phyloP scores from a whole-genome alignment of 2,329 filamentous ascomycete species.

The Aspergillus sojae region DNA sequence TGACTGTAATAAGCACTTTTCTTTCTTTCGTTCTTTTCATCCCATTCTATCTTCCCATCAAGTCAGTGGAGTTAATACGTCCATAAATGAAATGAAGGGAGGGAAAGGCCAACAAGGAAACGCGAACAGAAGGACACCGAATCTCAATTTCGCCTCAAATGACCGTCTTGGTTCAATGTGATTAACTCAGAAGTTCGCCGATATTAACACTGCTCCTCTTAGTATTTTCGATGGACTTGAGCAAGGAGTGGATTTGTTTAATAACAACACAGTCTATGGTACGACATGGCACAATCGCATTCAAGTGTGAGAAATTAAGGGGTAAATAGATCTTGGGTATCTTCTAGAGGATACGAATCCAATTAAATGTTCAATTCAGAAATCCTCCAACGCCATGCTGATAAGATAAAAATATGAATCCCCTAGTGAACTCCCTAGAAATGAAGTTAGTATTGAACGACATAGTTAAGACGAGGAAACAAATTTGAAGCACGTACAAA shows the following conservation, averaged over 20 bases:
- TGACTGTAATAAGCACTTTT: not conserved
- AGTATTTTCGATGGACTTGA: not conserved
- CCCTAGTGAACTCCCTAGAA: conserved; percentile 25
- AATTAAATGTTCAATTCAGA: not conserved
- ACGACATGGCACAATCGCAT: not conserved
- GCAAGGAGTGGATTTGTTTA: not conserved
- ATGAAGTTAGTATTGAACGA: not conserved
- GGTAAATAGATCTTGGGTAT: not conserved
- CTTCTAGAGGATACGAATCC: not conserved
- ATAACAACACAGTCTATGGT: not conserved
- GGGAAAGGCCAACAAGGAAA: not conserved
- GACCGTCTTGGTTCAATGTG: not conserved
- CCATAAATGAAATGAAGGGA: not conserved
- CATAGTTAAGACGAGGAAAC: not conserved
- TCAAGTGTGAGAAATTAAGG: not conserved
- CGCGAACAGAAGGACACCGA: not conserved
- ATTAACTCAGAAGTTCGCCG: not conserved
- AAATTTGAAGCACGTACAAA: conserved; percentile 51
- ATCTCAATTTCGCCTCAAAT: not conserved
- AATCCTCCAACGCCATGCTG: conserved; percentile 13
- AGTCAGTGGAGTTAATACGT: no score
- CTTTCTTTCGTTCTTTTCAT: not conserved
- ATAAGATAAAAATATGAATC: not conserved
- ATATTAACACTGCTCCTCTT: not conserved
- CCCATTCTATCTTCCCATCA: not conserved